phyloP scores from a whole-genome alignment of 2,329 filamentous ascomycete genomes.

The Pleomassaria siparia region DNA sequence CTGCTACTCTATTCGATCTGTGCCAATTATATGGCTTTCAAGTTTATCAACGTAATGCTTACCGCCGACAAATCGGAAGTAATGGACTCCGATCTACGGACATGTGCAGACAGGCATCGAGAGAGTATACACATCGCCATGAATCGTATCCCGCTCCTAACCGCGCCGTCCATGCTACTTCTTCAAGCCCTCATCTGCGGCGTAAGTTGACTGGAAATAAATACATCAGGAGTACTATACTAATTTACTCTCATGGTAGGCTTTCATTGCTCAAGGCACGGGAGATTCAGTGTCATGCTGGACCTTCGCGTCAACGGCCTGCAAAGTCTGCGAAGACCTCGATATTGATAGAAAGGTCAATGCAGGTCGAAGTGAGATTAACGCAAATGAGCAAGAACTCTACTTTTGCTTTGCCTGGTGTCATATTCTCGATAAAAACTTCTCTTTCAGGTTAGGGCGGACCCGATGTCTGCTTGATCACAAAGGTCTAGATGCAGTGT shows the following conservation, averaged over 20 bases:
- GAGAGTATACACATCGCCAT: slow-evolving; percentile 18
- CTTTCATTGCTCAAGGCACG: slow-evolving; percentile 19
- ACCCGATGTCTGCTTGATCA: slow-evolving; percentile 19
- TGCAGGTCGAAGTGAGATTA: slow-evolving; percentile 10
- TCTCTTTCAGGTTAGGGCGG: slow-evolving; percentile 23
- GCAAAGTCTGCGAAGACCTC: slow-evolving; percentile 22
- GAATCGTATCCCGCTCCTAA: slow-evolving; percentile 19
- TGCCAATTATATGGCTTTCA: slow-evolving; percentile 20
- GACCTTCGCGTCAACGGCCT: slow-evolving; percentile 21
- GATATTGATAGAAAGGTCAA: slow-evolving; percentile 15
- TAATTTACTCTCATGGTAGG: neutral
- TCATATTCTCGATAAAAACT: slow-evolving; percentile 26
- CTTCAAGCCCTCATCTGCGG: slow-evolving; percentile 22
- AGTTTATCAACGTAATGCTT: slow-evolving; percentile 21
- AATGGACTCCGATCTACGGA: slow-evolving; percentile 13
- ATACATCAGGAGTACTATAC: no score
- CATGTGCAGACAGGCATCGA: slow-evolving; percentile 12
- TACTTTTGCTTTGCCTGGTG: slow-evolving; percentile 25
- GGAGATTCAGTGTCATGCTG: slow-evolving; percentile 23
- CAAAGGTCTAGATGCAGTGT: slow-evolving; percentile 15
- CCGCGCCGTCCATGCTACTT: slow-evolving; percentile 15
- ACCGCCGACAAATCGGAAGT: slow-evolving; percentile 9
- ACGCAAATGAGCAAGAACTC: slow-evolving; percentile 14
- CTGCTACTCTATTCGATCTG: slow-evolving; percentile 25
- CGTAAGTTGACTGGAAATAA: no score